Base-by-base conservation (phyloP, 2,329 filamentous ascomycete species). In the Cryoendolithus antarcticus region DNA sequence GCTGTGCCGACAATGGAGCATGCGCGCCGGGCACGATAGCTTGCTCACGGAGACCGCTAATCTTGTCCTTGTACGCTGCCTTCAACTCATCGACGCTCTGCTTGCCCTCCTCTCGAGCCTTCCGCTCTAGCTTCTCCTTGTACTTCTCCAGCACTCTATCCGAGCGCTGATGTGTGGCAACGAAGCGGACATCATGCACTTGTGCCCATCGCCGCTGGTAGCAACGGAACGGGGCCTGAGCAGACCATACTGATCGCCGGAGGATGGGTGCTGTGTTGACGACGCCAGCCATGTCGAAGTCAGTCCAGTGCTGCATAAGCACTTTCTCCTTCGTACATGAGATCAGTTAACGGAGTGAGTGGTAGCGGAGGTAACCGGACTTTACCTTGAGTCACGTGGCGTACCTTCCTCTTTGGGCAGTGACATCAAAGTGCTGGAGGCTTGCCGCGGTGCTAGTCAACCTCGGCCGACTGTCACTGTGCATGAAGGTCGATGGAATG, bases 111-210 rank as follows among this genome's bases (percentile, higher is more conserved):
- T 80, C 65, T 57, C 77, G 76, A 8, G 86, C 89, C 63, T 93
- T 95, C 48, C 72, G 67, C 48, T 82, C 74, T 45, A 98, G 79
- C 67, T 94, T 94, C 41, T 80, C 74, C 51, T 75, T 76, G 67
- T 98, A 98, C 62, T 84, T 93, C 48, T 93, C 86, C 47, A 84
- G 59, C 30, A 95, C 68, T 30, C 46, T 47, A 51, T 72, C 71
- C 34, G 79, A 71, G 41, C 75, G 67, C 42, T 75, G 75, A 45
- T 86, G 83, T 10, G 86, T 91, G 44, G 82, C 82, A 34, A 94
- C 74, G 69, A 89, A 93, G 48, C 88, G 85, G 35, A 93, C 79
- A 62, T 95, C 85, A 61, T 93, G 85, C 24, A 95, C 86, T 54
- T 85, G 85, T 2, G 89, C 89, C 82, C 85, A 93, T 58, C 88